Conservation (phyloP, 495 filamentous ascomycete species). For the Penicillium herquei region DNA sequence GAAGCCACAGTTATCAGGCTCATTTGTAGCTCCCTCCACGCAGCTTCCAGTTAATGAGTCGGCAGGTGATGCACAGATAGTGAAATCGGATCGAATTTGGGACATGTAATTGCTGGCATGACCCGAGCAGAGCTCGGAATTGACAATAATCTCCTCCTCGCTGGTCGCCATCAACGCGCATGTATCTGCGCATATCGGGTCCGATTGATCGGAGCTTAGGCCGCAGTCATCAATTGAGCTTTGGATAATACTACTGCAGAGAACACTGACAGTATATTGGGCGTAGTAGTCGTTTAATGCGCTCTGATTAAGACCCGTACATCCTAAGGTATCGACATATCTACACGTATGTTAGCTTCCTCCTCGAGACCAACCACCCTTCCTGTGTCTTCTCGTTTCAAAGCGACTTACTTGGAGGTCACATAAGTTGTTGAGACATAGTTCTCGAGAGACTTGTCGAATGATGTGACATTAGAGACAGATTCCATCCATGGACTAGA, state of each 20-base stretch:
- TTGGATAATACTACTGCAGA: constrained; percentile 95
- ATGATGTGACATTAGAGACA: constrained; percentile 71
- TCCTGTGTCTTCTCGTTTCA: background rate
- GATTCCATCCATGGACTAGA: constrained; percentile 81
- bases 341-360: constrained; percentile 25
- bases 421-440: constrained; percentile 77
- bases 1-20: constrained; percentile 87
- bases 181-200: constrained; percentile 84
- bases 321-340: constrained; percentile 66
- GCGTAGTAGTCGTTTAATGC: constrained; percentile 88
- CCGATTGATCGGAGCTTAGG: constrained; percentile 58
- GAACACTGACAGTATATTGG: constrained; percentile 84
- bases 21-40: constrained; percentile 73
- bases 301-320: constrained; percentile 69
- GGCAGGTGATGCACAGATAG: constrained; percentile 78
- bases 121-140: constrained; percentile 67
- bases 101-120: constrained; percentile 60
- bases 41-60: constrained; percentile 73
- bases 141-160: constrained; percentile 79
- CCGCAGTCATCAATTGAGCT: constrained; percentile 75
- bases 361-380: background rate
- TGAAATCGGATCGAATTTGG: constrained; percentile 90
- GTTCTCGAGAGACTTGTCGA: constrained; percentile 71
- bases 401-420: constrained; percentile 62
- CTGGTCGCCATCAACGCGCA: constrained; percentile 83